Base-by-base conservation (phyloP, 805 yeast species). In the Saccharomycopsis sp. region DNA sequence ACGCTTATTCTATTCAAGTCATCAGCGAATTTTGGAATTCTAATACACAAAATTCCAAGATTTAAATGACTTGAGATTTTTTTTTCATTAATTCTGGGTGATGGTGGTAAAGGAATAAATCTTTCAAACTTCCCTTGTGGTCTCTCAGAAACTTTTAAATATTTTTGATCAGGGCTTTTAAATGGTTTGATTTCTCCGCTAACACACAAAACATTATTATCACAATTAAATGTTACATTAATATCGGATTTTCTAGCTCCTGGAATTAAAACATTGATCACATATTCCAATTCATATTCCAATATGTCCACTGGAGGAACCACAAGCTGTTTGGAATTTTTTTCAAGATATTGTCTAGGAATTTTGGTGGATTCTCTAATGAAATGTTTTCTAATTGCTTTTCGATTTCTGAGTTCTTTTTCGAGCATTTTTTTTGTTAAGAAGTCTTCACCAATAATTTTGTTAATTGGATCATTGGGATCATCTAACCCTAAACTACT, bases 211-310 rank as follows among this genome's bases (percentile, higher is more conserved):
- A 35, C 27, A 20, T 44, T 33, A 6, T 41, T 15, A 18, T 43
- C 47, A 26, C 30, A 44, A 20, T 46, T 45, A 29, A 46, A 46
- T n/a, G 31, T 30, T 1, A 46, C 40, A 5, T 41, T 33, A 14
- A 46, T 41, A 13, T 42, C 40, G 4, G 33, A 26, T 31, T 37
- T 46, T 2, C 36, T 18, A n/a, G 42, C 43, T 4, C 50, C 50
- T 9, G 49, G 46, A 8, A 47, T 18, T 14, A 41, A 25, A 12
- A 47, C 15, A 25, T 47, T 41, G 26, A 67, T 57, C 37, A 65
- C 69, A 36, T 64, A 52, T 49, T 67, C 71, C 3, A 57, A 59
- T 1, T 61, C 57, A 37, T 57, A 52, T 18, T 45, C 51, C 14
- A 63, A 39, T 40, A 60, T 63, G 38, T 54, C 53, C 21, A 57